These are phyloP conservation scores for Amanita bisporigera DNA, from an alignment of 1,284 basidiomycete genomes.

Conservation along the genomic window DNA sequence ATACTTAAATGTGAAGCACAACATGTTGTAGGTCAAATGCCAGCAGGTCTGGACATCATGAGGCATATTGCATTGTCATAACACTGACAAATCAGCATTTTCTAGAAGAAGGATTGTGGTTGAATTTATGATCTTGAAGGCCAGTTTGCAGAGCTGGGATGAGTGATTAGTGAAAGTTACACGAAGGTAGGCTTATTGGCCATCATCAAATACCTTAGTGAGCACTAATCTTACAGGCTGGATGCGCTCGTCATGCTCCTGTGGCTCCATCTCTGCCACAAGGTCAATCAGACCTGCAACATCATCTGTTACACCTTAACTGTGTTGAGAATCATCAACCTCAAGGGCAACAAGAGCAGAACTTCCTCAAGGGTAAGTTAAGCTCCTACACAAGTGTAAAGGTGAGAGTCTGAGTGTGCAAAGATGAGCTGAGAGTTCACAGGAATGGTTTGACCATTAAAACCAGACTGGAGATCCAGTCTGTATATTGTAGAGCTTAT, in stretches of 20 bases:
- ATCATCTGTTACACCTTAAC: too few species aligned
- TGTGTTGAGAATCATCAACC: too few species aligned
- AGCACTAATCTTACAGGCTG: constrained; percentile 8
- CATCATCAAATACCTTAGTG: constrained; percentile 5
- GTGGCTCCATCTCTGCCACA: constrained; percentile 11
- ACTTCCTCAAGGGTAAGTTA: too few species aligned
- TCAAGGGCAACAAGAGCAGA: too few species aligned
- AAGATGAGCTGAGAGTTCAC: too few species aligned
- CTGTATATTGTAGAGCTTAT: too few species aligned
- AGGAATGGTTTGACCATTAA: too few species aligned
- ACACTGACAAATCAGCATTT: neutral
- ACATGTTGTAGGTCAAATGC: neutral
- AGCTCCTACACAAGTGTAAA: too few species aligned
- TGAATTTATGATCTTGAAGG: constrained; percentile 2
- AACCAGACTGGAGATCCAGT: too few species aligned
- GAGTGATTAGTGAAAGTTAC: too few species aligned
- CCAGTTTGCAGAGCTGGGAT: neutral
- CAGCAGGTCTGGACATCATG: neutral
- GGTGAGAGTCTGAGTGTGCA: too few species aligned
- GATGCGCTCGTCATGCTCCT: constrained; percentile 9
- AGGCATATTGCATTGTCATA: neutral
- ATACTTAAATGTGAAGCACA: neutral
- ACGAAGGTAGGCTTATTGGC: neutral
- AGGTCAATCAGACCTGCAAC: constrained; percentile 13
- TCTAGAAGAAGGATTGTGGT: constrained; percentile 1